These are phyloP conservation scores for Dioscorea zingiberensis DNA, from an alignment of 106 monocot genomes.

Conservation along the genomic window DNA sequence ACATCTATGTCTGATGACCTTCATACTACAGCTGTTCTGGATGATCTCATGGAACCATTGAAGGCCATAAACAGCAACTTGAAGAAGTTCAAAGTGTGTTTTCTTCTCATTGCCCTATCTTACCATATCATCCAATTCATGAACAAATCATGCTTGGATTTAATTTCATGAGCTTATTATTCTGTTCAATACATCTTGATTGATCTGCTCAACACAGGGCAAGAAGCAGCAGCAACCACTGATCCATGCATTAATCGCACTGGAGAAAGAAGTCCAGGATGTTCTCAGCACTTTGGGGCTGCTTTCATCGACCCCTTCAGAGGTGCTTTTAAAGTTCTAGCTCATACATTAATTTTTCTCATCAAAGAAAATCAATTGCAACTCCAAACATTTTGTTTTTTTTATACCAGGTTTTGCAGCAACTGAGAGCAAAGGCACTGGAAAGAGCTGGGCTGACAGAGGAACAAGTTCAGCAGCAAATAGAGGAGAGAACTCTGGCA, in stretches of 20 bases:
- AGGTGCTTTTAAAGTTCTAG: conserved; percentile 28
- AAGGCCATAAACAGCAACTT: conserved; percentile 70
- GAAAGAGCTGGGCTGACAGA: conserved; percentile 70
- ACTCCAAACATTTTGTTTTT: not conserved
- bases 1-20: conserved; percentile 88
- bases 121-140: no score
- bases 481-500: conserved; percentile 58
- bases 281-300: conserved; percentile 59
- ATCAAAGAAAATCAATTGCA: not conserved
- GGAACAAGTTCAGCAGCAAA: conserved; percentile 51
- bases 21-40: conserved; percentile 69
- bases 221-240: conserved; percentile 55
- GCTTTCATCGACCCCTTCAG: conserved; percentile 34
- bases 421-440: conserved; percentile 71
- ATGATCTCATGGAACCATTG: conserved; percentile 64
- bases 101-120: no score
- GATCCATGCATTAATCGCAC: conserved; percentile 43
- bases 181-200: no score
- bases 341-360: not conserved
- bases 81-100: conserved; percentile 73
- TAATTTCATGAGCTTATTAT: no score
- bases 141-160: no score
- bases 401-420: conserved; percentile 46
- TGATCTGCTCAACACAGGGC: conserved; percentile 19
- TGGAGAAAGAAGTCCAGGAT: conserved; percentile 73